phyloP scores from a whole-genome alignment of 805 yeast species.

The Saitoella complicata region DNA sequence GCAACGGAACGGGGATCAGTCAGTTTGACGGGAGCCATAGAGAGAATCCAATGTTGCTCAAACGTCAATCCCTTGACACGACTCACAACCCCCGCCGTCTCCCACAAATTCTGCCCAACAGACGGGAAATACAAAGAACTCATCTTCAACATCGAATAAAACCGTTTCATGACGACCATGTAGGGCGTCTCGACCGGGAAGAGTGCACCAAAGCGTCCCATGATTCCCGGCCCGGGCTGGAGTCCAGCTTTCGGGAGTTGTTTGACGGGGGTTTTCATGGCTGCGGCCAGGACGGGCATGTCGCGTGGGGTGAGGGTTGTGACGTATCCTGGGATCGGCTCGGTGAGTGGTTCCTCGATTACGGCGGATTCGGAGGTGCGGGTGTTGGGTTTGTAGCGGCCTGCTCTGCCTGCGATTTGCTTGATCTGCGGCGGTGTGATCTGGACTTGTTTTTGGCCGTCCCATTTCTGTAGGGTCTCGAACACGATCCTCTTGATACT shows the following conservation, averaged over 20 bases:
- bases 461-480: slow-evolving; percentile 47
- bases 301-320: slow-evolving; percentile 14
- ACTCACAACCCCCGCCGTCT: slow-evolving; percentile 30
- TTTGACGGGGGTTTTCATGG: slow-evolving; percentile 36
- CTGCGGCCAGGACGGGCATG: slow-evolving; percentile 24
- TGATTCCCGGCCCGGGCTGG: slow-evolving; percentile 68
- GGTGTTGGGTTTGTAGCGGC: slow-evolving; percentile 39
- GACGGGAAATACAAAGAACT: slow-evolving; percentile 23
- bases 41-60: slow-evolving; percentile 39
- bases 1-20: not conserved
- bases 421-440: slow-evolving; percentile 55
- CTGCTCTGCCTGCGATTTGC: slow-evolving; percentile 95
- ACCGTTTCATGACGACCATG: slow-evolving; percentile 30
- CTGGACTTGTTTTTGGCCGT: slow-evolving; percentile 36
- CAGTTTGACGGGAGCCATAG: slow-evolving; percentile 46
- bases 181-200: slow-evolving; percentile 37
- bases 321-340: slow-evolving; percentile 14
- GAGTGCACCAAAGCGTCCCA: slow-evolving; percentile 48
- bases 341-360: slow-evolving; percentile 1
- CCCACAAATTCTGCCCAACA: slow-evolving; percentile 25
- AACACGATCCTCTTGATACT: slow-evolving; percentile 67
- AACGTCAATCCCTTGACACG: slow-evolving; percentile 29
- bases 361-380: slow-evolving; percentile 4
- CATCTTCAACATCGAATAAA: slow-evolving; percentile 27
- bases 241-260: slow-evolving; percentile 44